These are phyloP conservation scores for Porphyra umbilicalis DNA, from an alignment of 31 red algal species.

Conservation along the genomic window DNA sequence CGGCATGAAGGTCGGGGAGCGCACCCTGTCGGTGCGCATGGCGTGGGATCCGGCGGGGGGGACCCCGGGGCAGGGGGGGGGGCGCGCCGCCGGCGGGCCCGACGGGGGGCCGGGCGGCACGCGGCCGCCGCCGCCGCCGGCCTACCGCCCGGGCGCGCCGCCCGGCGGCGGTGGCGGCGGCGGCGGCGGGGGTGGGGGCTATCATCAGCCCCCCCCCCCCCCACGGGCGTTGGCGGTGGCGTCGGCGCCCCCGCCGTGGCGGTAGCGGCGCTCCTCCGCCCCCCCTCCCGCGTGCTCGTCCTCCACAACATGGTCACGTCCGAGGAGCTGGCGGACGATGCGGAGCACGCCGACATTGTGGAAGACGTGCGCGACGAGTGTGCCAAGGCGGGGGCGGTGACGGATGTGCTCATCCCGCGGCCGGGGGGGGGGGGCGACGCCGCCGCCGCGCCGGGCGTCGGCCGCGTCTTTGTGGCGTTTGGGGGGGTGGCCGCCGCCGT, in stretches of 20 bases:
- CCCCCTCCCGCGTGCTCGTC: conserved; percentile 50
- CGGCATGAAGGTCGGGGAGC: conserved; percentile 77
- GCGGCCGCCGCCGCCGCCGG: neutral
- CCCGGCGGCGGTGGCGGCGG: conserved; percentile 6
- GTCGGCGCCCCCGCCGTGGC: conserved; percentile 1
- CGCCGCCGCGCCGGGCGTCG: conserved; percentile 18
- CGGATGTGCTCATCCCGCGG: conserved; percentile 30
- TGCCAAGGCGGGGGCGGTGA: conserved; percentile 38
- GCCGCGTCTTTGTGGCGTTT: conserved; percentile 64
- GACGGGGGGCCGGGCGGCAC: conserved; percentile 11
- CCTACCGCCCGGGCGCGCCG: conserved; percentile 10
- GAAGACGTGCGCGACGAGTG: conserved; percentile 69
- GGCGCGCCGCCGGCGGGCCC: conserved; percentile 6
- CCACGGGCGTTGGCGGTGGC: neutral
- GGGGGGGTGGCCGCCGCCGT: conserved; percentile 31
- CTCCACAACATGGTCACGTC: conserved; percentile 47
- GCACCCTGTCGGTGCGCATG: conserved; percentile 75
- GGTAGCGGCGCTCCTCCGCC: conserved; percentile 14
- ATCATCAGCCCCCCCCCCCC: neutral
- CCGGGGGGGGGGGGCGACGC: conserved; percentile 6
- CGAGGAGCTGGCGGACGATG: conserved; percentile 63
- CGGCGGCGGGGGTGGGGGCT: neutral
- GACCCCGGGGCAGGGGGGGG: neutral
- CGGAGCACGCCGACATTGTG: conserved; percentile 59
- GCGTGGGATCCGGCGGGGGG: conserved; percentile 27